A percentile compares a stretch with the other conserved stretches of the same genome.
Conservation (phyloP, 257 asterid genomes). For the Petunia secreta region DNA sequence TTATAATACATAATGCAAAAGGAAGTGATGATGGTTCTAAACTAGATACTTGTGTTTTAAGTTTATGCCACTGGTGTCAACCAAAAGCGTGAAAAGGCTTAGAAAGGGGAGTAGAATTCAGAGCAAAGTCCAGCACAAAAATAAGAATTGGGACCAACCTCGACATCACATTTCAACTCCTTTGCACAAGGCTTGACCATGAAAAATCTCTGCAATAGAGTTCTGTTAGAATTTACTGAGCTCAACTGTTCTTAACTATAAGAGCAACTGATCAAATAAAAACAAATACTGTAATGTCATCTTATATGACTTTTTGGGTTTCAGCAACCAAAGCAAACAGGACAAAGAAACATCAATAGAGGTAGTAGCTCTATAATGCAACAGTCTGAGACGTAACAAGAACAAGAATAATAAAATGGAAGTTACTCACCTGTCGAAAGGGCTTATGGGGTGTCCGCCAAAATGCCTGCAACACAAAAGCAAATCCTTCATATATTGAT, state of each 20-base stretch:
- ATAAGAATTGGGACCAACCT: conserved; percentile 55
- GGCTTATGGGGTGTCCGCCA: conserved; percentile 97
- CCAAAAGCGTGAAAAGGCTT: neutral
- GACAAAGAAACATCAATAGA: neutral
- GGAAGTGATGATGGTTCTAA: neutral
- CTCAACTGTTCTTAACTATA: conserved; percentile 25
- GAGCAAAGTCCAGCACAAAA: neutral
- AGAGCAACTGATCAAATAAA: conserved; percentile 15
- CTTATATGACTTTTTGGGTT: neutral
- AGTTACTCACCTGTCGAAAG: conserved; percentile 76
- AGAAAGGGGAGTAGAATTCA: neutral
- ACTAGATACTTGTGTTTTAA: neutral
- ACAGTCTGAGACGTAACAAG: neutral
- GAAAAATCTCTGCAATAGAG: conserved; percentile 78
- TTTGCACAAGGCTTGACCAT: conserved; percentile 96
- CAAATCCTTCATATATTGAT: neutral
- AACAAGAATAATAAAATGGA: neutral
- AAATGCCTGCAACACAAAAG: conserved; percentile 67
- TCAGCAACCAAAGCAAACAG: neutral
- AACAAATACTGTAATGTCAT: neutral
- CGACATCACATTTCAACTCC: conserved; percentile 98
- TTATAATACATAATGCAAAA: neutral
- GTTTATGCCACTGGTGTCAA: conserved; percentile 13
- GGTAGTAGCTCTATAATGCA: neutral
- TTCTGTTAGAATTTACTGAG: conserved; percentile 25